Evolutionary conservation across 768 basidiomycete species (phyloP), one percentile per base, ranked within the genome.

Genomic region (Leucosporidium creatinivorum): DNA sequence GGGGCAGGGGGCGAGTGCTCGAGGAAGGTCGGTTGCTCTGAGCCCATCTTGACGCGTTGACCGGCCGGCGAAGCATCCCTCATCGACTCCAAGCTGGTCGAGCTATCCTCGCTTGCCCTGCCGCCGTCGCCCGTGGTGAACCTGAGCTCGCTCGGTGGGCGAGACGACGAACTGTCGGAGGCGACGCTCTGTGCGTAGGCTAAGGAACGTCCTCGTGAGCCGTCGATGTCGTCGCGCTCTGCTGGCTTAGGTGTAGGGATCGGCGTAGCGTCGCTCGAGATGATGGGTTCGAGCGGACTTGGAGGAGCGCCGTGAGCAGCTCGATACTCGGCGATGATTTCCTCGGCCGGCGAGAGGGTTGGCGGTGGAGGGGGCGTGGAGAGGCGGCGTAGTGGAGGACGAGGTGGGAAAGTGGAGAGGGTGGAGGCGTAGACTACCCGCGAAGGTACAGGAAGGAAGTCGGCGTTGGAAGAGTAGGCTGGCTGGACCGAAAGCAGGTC

Each of bases 101-200:
- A 61, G 48, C 65, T 57, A 55, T 66, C 60, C 48, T 62, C 60
- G 49, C 65, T 61, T 30, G 56, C 39, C 44, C 44, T 56, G 39
- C 1, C 18, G n/a, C 21, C 21, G 26, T 33, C 10, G 6, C 30
- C n/a, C 15, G 31, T 28, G 2, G 50, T 6, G 21, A 31, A 17
- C n/a, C 23, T 23, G 48, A 23, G 19, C 4, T 28, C 15, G 33
- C n/a, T 23, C 30, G 31, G 39, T 13, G 39, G 8, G 2, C 39
- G 39, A 44, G 39, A 44, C 8, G 39, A 44, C 39, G 39, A 44
- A 17, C 39, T 12, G 44, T 48, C 31, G 28, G 48, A 50, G 30
- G 55, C 30, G 56, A 57, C 48, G 63, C 39, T 33, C 23, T 5
- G 15, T 47, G 25, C 26, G 25, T n/a, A 57, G 56, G 23, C 19